A percentile compares a stretch with the other conserved stretches of the same genome.
phyloP scores from a whole-genome alignment of 805 yeast genomes.

The Candida bentonensis region DNA sequence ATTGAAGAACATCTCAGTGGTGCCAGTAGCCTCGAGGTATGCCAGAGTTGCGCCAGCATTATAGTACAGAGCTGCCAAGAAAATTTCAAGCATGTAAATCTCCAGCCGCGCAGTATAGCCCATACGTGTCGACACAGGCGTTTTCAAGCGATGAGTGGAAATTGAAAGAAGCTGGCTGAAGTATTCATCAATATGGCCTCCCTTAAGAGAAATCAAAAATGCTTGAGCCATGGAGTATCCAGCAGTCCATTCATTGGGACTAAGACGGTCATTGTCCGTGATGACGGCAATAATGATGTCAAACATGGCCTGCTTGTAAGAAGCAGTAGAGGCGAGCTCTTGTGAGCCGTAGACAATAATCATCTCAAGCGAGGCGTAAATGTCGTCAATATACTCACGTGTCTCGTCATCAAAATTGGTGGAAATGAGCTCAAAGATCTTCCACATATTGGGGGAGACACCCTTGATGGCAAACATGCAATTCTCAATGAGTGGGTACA shows the following conservation, averaged over 20 bases:
- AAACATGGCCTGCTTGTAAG: conserved; percentile 34
- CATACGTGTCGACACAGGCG: conserved; percentile 2
- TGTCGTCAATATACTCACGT: conserved; percentile 59
- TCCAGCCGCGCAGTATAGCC: conserved; percentile 26
- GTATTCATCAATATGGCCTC: conserved; percentile 30
- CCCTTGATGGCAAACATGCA: conserved; percentile 45
- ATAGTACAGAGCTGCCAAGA: conserved; percentile 50
- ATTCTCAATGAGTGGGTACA: conserved; percentile 61
- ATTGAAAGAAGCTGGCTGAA: conserved; percentile 33
- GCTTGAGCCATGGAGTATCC: conserved; percentile 55
- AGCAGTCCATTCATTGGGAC: conserved; percentile 41
- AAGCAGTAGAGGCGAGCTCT: conserved; percentile 33
- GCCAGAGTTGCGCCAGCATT: conserved; percentile 41
- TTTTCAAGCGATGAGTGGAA: conserved; percentile 27
- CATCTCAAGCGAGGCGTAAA: conserved; percentile 59
- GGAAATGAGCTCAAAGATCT: conserved; percentile 39
- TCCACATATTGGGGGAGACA: conserved; percentile 67
- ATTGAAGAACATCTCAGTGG: conserved; percentile 38
- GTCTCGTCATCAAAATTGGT: conserved; percentile 27
- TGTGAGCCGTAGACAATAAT: conserved; percentile 48
- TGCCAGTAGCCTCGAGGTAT: conserved; percentile 31
- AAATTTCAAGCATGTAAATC: conserved; percentile 42
- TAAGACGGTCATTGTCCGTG: conserved; percentile 29
- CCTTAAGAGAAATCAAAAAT: conserved; percentile 40
- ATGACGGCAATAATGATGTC: conserved; percentile 30